Evolutionary conservation across 2,329 filamentous ascomycete species (phyloP), one percentile per base, ranked within the genome.

Genomic region (Cryphonectria japonica): DNA sequence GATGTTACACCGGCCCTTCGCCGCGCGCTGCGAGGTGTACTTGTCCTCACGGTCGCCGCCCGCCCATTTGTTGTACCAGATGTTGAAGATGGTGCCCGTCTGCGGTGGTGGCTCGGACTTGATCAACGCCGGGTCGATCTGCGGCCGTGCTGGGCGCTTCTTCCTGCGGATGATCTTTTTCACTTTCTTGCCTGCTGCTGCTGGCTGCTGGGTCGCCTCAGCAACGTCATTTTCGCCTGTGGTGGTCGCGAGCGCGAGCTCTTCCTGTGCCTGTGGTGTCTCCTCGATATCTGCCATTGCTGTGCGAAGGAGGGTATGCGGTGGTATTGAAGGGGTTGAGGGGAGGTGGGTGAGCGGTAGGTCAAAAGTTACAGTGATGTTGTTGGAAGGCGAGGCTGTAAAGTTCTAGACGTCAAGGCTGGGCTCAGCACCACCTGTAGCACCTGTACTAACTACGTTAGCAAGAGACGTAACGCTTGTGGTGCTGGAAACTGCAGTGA

Each of bases 11-110:
- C 97, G 92, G 2, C 92, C 92, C 74, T 92, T 91, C 3, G 96
- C 95, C 19, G 91, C 88, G 32, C 91, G 92, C 78, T 98, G 92
- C 50, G 92, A 93, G 4, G 94, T 87, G 78, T 95, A 94, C 76
- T 95, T 94, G 84, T 97, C 94, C 79, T 98, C 95, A 72, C 94
- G 89, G 82, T 99, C 96, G 78, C 96, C 96, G 75, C 96, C 96
- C 0, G 91, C 92, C 95, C 95, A 98, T 82, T 98, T 98, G 84
- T 97, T 98, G 83, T 98, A 97, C 95, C 95, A 98, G 78, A 97
- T 97, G 82, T 99, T 99, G 87, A 96, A 99, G 71, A 95, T 94
- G 0, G 93, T 97, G 68, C 96, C 96, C 0, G 95, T 98, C 78
- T 98, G 95, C 1, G 93, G 93, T 22, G 95, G 94, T 4, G 93